Base-by-base conservation (phyloP, 1,284 basidiomycete species). In the Pseudozyma hubeiensis region DNA sequence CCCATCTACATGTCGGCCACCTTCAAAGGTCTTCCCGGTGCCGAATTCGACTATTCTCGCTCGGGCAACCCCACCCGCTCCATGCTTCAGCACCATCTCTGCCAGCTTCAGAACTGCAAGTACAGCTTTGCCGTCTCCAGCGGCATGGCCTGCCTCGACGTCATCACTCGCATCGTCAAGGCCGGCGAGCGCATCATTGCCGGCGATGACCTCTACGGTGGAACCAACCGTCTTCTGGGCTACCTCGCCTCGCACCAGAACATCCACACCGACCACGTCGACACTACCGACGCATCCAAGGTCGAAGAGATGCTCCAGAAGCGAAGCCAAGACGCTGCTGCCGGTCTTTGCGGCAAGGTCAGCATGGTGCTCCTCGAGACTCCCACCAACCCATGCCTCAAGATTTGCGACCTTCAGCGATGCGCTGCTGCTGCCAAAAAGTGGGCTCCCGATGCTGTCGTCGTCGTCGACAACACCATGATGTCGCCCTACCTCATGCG, bases 401-500 rank as follows among this genome's bases (percentile, higher is more conserved):
- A 98, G 86, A 93, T 99, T 69, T 93, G 91, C 45, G 97, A 99
- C 85, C 88, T 99, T 60, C 91, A 91, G 57, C 65, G 75, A 5
- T 83, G 80, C 49, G 74, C 74, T 30, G 64, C 71, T 31, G 72
- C 79, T 33, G 82, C 75, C 34, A 80, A 81, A 46, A 67, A 72
- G 55, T 78, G 75, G 60, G 76, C 75, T 3, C 81, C 81, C n/a
- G 79, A 83, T 37, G 82, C 82, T 5, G 53, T 83, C 14, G 77
- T 83, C 10, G 81, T 84, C 5, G 76, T 80, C 29, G 97, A 99
- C 86, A 99, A 99, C 86, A 99, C 97, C 71, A 99, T 99, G 97
- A 97, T 99, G 95, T 97, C 94, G 81, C 97, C 97, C 10, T 99
- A 98, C 86, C 88, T 99, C 17, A 95, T 97, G 86, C 88, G 95